phyloP scores from a whole-genome alignment of 2,329 filamentous ascomycete species.

The Scytalidium lignicola region DNA sequence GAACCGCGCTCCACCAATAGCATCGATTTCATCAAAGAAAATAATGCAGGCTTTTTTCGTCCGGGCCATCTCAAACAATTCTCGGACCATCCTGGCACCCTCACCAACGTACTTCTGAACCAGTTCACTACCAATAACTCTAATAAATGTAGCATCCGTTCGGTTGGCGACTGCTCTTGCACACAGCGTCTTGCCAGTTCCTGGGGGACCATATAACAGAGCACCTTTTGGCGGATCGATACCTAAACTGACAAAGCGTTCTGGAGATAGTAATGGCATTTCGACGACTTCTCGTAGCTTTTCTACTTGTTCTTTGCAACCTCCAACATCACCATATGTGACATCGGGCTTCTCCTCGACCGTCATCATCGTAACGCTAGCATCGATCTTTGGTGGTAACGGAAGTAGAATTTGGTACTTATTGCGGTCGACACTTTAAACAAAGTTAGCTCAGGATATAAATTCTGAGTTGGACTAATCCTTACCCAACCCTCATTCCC shows the following conservation, averaged over 20 bases:
- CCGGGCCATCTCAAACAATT: conserved; percentile 98
- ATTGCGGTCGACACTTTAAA: conserved; percentile 76
- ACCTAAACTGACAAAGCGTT: conserved; percentile 96
- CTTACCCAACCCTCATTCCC: conserved; percentile 89
- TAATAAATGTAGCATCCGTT: conserved; percentile 97
- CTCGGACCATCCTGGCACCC: conserved; percentile 95
- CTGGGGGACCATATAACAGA: conserved; percentile 90
- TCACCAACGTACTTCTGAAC: conserved; percentile 99
- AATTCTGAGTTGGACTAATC: conserved; percentile 9
- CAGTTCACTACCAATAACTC: conserved; percentile 94
- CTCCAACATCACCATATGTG: conserved; percentile 96
- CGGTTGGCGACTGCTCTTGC: conserved; percentile 95
- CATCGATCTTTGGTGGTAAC: conserved; percentile 95
- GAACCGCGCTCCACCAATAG: conserved; percentile 91
- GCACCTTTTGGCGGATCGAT: conserved; percentile 98
- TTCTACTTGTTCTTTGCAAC: conserved; percentile 99
- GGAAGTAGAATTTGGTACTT: conserved; percentile 99
- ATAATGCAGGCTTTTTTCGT: conserved; percentile 99
- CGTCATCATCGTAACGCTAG: conserved; percentile 99
- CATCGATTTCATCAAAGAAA: conserved; percentile 98
- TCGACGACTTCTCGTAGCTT: conserved; percentile 98
- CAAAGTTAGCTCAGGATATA: conserved; percentile 11
- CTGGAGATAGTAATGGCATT: conserved; percentile 93
- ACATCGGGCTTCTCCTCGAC: conserved; percentile 99
- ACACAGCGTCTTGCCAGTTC: conserved; percentile 98